Evolutionary conservation across 2,329 filamentous ascomycete genomes (phyloP), one percentile per base, ranked within the genome.

Genomic region (Ascochyta clinopodiicola): DNA sequence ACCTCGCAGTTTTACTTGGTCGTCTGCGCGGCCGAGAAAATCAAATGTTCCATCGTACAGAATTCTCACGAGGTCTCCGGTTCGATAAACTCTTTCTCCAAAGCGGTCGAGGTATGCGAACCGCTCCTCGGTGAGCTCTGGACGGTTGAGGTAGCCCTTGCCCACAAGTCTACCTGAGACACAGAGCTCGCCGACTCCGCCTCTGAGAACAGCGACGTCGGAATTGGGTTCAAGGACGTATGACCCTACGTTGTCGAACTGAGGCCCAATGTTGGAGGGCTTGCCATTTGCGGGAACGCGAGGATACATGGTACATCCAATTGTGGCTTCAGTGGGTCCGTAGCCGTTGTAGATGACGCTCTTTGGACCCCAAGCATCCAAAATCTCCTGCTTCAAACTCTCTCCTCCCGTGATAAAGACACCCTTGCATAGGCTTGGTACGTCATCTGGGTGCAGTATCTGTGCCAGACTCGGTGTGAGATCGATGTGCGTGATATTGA

Each of bases 321-420:
- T 97, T 0, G 93, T 97, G 0, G 91, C 90, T 73, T 97, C 94
- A 0, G 93, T 97, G 1, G 93, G 94, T 0, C 93, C 93, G 62
- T 96, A 82, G 2, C 92, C 92, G 67, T 97, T 97, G 79, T 96
- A 94, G 13, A 98, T 92, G 38, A 92, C 91, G 1, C 82, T 82
- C 52, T 88, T 83, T 0, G 88, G 82, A 0, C 93, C 93, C 93
- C 94, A 97, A 0, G 81, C 84, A 65, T 96, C 89, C 2, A 97
- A 80, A 43, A 96, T 96, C 60, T 96, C 93, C 68, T 95, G 91
- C 64, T 91, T 93, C 17, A 97, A 79, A 46, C 90, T 87, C 72
- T 97, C 93, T 2, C 93, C 93, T 7, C 94, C 93, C 0, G 93
- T 96, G 62, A 97, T 96, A 71, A 97, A 97, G 0, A 96, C 90